Evolutionary conservation across 441 rosid species (phyloP).

Genomic region (Pelargonium australe): DNA sequence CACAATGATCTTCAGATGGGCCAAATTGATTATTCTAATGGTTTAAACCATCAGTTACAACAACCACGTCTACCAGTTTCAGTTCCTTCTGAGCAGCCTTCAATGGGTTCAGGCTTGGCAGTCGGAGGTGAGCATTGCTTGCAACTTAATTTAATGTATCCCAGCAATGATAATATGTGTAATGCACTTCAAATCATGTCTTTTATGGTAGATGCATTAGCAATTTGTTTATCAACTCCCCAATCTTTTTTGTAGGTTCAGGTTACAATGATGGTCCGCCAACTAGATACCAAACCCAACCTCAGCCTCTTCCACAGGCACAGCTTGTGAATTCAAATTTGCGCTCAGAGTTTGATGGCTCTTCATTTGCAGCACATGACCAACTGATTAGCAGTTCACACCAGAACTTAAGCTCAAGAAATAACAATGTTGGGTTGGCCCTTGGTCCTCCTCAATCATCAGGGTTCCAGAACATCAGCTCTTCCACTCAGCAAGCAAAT

Average conservation of each 20-base stretch:
- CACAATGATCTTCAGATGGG: slow-evolving; percentile 44
- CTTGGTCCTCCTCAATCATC: slow-evolving; percentile 71
- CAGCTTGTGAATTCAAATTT: slow-evolving; percentile 53
- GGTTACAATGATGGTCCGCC: slow-evolving; percentile 52
- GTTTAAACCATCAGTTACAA: slow-evolving; percentile 53
- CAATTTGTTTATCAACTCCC: not conserved
- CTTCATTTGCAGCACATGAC: slow-evolving; percentile 34
- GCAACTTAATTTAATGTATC: not conserved
- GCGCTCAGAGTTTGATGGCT: slow-evolving; percentile 38
- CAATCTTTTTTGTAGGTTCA: slow-evolving; percentile 21
- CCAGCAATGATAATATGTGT: not conserved
- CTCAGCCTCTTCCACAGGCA: slow-evolving; percentile 16
- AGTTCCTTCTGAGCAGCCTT: slow-evolving; percentile 45
- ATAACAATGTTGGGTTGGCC: slow-evolving; percentile 50
- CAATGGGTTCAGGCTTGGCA: slow-evolving; percentile 42
- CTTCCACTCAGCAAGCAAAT: slow-evolving; percentile 45
- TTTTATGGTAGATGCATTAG: not conserved
- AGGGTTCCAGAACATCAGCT: slow-evolving; percentile 43
- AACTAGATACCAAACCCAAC: slow-evolving; percentile 42
- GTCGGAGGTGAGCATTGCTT: slow-evolving; percentile 48
- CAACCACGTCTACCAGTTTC: slow-evolving; percentile 42
- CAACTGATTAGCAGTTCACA: slow-evolving; percentile 46
- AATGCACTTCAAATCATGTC: not conserved
- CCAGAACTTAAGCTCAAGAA: slow-evolving; percentile 40
- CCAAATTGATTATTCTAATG: slow-evolving; percentile 40